Evolutionary conservation across 495 filamentous ascomycete species (phyloP).

Genomic region (Penicillium alfredii): DNA sequence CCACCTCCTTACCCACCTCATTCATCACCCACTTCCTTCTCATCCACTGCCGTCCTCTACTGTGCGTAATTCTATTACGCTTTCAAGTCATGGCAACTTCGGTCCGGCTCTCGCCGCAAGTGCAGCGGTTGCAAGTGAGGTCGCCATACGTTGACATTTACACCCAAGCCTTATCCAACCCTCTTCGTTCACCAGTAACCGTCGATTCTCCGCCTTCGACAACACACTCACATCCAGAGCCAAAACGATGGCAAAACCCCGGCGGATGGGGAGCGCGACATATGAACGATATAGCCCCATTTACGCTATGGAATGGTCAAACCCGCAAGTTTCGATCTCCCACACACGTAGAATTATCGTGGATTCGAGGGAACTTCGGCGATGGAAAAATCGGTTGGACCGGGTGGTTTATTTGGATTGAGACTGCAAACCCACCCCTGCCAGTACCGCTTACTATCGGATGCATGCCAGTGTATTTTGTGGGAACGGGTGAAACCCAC

Average conservation of each 20-base stretch:
- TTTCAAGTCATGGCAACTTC: not conserved
- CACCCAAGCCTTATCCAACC: not conserved
- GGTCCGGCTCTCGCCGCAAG: not conserved
- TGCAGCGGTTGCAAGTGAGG: not conserved
- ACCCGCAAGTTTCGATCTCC: conserved; percentile 9
- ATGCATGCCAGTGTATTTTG: conserved; percentile 23
- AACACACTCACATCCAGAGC: conserved; percentile 10
- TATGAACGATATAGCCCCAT: conserved; percentile 11
- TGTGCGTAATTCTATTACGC: too few relatives aligned
- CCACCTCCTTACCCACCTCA: too few relatives aligned
- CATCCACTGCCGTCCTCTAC: too few relatives aligned
- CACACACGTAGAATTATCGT: conserved; percentile 8
- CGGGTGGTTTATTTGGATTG: conserved; percentile 22
- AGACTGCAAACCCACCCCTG: conserved; percentile 16
- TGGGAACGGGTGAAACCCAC: conserved; percentile 10
- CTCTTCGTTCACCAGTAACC: not conserved
- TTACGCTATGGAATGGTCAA: conserved; percentile 11
- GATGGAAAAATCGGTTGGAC: conserved; percentile 8
- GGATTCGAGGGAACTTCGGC: conserved; percentile 18
- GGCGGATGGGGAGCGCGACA: conserved; percentile 11
- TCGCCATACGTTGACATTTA: not conserved
- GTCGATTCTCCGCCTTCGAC: not conserved
- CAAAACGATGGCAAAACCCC: conserved; percentile 9
- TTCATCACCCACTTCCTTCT: too few relatives aligned
- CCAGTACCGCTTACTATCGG: conserved; percentile 24